A percentile compares a stretch with the other conserved stretches of the same genome.
Evolutionary conservation across 2,329 filamentous ascomycete species (phyloP).

Genomic region (Colletotrichum tabaci): DNA sequence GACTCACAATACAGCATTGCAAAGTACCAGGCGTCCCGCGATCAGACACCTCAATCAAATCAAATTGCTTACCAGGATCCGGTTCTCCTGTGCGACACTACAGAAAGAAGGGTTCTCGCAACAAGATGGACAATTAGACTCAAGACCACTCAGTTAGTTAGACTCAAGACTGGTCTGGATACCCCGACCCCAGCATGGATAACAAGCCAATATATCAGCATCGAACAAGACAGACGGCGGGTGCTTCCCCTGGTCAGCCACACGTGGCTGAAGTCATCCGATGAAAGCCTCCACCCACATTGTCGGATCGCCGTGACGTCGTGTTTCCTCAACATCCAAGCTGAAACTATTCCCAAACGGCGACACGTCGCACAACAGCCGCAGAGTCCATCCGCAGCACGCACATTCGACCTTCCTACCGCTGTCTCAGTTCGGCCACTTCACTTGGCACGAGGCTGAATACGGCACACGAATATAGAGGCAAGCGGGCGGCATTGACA

Average conservation of each 20-base stretch:
- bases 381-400: conserved; percentile 3
- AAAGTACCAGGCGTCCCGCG: too few relatives aligned
- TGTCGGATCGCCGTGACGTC: conserved; percentile 25
- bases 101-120: too few relatives aligned
- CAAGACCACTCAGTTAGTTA: too few relatives aligned
- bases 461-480: not conserved
- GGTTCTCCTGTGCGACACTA: too few relatives aligned
- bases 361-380: conserved; percentile 37
- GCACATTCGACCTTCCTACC: not conserved
- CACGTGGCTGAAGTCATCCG: conserved; percentile 25
- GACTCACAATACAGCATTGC: too few relatives aligned
- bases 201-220: not conserved
- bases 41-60: too few relatives aligned
- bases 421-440: too few relatives aligned
- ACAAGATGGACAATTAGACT: too few relatives aligned
- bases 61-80: too few relatives aligned
- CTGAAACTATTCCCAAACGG: conserved; percentile 40
- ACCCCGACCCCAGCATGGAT: too few relatives aligned
- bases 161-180: too few relatives aligned
- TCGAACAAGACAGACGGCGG: not conserved
- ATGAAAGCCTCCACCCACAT: conserved; percentile 1
- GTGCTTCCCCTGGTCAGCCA: conserved; percentile 2
- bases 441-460: too few relatives aligned
- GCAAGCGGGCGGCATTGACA: conserved; percentile 14
- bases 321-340: conserved; percentile 17